Percentiles rank a stretch among this genome's conserved stretches.
Conservation (phyloP, 2,329 filamentous ascomycete species). For the Colletotrichum falcatum region DNA sequence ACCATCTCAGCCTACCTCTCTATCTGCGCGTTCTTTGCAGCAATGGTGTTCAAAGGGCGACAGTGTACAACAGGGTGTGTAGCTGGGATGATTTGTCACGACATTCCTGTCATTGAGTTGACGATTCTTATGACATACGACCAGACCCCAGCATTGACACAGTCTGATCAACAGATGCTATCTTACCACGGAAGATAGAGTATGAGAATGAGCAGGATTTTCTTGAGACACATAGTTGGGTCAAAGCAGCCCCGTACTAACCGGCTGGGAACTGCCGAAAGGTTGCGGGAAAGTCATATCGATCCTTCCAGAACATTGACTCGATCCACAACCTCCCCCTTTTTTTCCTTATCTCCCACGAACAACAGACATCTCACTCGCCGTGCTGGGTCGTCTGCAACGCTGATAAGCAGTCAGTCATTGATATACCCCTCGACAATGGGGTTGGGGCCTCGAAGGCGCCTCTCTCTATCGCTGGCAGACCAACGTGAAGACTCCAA, state of each 20-base stretch:
- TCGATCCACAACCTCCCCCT: no score
- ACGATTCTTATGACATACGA: not conserved
- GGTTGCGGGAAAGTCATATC: not conserved
- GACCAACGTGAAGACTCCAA: not conserved
- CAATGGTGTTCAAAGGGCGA: conserved; percentile 29
- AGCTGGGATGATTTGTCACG: conserved; percentile 22
- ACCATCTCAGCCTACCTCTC: conserved; percentile 1
- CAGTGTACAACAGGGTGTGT: conserved; percentile 24
- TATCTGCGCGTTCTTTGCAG: conserved; percentile 7
- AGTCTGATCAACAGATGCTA: not conserved
- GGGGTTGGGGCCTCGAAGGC: no score
- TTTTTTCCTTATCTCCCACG: no score
- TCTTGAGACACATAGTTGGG: not conserved
- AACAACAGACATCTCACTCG: no score
- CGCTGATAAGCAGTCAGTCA: not conserved
- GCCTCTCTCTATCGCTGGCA: not conserved
- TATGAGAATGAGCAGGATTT: no score
- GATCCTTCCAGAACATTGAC: no score
- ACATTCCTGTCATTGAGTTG: conserved; percentile 1
- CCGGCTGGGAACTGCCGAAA: not conserved
- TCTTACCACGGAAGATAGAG: not conserved
- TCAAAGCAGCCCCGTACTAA: not conserved
- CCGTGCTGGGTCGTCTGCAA: no score
- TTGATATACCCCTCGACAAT: not conserved
- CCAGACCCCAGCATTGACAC: no score